A percentile compares a stretch with the other conserved stretches of the same genome.
Evolutionary conservation across 1,284 basidiomycete species (phyloP).

Genomic region (Ceratobasidium theobromae): DNA sequence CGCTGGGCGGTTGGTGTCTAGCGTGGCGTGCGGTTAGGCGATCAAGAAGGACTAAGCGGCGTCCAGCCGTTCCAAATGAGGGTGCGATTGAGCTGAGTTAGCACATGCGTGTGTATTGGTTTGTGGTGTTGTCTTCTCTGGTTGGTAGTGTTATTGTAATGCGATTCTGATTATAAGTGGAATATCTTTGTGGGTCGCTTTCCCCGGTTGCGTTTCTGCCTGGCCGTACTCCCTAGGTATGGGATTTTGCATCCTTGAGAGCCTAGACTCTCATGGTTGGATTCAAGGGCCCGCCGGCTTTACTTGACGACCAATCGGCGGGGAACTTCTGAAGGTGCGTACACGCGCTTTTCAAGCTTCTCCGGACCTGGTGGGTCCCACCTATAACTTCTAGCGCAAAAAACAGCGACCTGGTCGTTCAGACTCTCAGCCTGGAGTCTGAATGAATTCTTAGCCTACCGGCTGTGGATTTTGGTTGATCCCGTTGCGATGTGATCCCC

Average conservation of each 20-base stretch:
- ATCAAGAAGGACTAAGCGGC: constrained; percentile 19
- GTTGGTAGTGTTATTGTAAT: too few relatives aligned
- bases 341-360: background rate
- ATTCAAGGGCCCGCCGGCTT: background rate
- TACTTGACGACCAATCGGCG: background rate
- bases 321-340: background rate
- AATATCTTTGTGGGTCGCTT: too few relatives aligned
- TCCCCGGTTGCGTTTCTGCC: too few relatives aligned
- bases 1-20: constrained; percentile 42
- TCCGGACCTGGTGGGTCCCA: background rate
- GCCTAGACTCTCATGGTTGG: too few relatives aligned
- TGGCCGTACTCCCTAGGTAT: too few relatives aligned
- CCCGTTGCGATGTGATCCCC: background rate
- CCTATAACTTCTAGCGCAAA: background rate
- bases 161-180: too few relatives aligned
- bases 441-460: background rate
- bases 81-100: constrained; percentile 30
- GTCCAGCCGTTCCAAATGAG: constrained; percentile 18
- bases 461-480: background rate
- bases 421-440: background rate
- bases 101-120: background rate
- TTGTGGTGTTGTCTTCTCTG: background rate
- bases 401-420: background rate
- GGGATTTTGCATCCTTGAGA: too few relatives aligned
- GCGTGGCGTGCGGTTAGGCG: constrained; percentile 35